A percentile compares a stretch with the other conserved stretches of the same genome.
Conservation (phyloP, 1,284 basidiomycete species). For the Leccinum proximum region DNA sequence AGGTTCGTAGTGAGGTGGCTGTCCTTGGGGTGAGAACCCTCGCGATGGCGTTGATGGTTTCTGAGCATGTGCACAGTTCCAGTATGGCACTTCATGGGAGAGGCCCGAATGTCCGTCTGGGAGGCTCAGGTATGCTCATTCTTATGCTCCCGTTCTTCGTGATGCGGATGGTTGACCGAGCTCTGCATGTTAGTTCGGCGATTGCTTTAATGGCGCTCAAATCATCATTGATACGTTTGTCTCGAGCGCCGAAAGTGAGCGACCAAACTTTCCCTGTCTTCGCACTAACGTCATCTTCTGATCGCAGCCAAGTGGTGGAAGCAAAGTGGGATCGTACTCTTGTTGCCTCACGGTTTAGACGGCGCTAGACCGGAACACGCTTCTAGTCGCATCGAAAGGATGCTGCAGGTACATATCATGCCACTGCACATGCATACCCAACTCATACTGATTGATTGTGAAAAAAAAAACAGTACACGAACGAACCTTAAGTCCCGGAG, state of each 20-base stretch:
- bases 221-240: constrained; percentile 89
- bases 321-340: constrained; percentile 86
- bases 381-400: constrained; percentile 80
- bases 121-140: constrained; percentile 67
- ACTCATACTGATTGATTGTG: constrained; percentile 1
- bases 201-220: constrained; percentile 90
- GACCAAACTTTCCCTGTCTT: not conserved
- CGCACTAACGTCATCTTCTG: not conserved
- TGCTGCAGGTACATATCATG: constrained; percentile 63
- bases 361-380: constrained; percentile 93
- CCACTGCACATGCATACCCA: no score
- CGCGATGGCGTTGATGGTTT: not conserved
- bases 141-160: not conserved
- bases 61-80: constrained; percentile 51
- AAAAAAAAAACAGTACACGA: constrained; percentile 50
- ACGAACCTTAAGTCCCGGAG: constrained; percentile 54
- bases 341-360: constrained; percentile 85
- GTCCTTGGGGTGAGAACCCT: constrained; percentile 68
- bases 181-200: constrained; percentile 59
- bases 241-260: constrained; percentile 76
- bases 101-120: constrained; percentile 81
- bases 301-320: constrained; percentile 88
- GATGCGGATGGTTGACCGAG: not conserved
- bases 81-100: constrained; percentile 89
- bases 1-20: constrained; percentile 86